Evolutionary conservation across 768 basidiomycete species (phyloP), one percentile per base, ranked within the genome.

Genomic region (Rhizopogon sp.): DNA sequence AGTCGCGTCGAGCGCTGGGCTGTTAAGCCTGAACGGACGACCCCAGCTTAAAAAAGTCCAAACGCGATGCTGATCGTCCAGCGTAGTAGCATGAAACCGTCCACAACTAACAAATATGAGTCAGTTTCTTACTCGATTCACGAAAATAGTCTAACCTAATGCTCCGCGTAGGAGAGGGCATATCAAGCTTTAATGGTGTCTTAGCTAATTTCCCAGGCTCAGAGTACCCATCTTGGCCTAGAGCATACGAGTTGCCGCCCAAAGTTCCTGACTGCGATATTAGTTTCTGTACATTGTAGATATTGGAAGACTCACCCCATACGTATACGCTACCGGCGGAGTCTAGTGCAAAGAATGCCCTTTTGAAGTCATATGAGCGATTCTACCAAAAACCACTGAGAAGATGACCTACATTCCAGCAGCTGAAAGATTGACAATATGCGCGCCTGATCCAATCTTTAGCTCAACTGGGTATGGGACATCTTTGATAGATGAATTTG

Each of bases 311-410:
- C 74, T 56, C 62, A 89, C 90, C 93, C 90, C 93, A 95, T n/a
- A 85, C 85, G 63, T 85, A 79, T 22, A 95, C 70, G 33, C 72
- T 69, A 6, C 93, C 93, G 47, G 79, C 68, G 1, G 88, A 84
- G 67, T 93, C 89, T 40, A 95, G 71, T 2, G 90, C 91, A 63
- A 93, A 87, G 69, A 93, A 95, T 33, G 86, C 90, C 90, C 90
- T 93, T 56, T 31, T 20, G 37, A 14, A 49, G 8, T 16, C 22
- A 52, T 41, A 46, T 35, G 29, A n/a, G 35, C 25, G 35, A 40
- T 31, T 8, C 41, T 53, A 52, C 29, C 46, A 56, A 44, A 49
- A 49, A 47, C 45, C 31, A 25, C 50, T 57, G 35, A 39, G 47
- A 22, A 45, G 42, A 49, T 50, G 28, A 70, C 83, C 58, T 63